These are phyloP conservation scores for Grifola frondosa DNA, from an alignment of 1,284 basidiomycete genomes.

Conservation along the genomic window DNA sequence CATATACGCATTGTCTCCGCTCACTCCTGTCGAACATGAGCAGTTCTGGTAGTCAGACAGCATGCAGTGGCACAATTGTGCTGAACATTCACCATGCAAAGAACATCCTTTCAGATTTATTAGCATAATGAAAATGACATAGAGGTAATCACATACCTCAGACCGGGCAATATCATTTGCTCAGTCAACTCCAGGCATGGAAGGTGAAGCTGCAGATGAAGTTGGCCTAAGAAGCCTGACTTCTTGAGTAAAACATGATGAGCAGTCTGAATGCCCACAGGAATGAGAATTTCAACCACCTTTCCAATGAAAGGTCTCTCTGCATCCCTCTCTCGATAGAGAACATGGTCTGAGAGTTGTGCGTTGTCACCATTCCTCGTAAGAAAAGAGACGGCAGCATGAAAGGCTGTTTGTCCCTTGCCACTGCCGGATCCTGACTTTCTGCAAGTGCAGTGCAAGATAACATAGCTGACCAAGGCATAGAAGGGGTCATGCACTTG, in stretches of 20 bases:
- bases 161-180: neutral
- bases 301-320: neutral
- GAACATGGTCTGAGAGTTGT: neutral
- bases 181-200: neutral
- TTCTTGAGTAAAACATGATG: neutral
- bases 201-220: neutral
- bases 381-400: no score
- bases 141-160: neutral
- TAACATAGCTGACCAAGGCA: no score
- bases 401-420: no score
- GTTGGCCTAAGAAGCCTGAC: neutral
- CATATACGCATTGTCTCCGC: neutral
- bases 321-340: no score
- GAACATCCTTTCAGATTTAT: neutral
- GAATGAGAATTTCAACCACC: neutral
- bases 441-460: no score
- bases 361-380: neutral
- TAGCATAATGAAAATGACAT: neutral
- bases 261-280: neutral
- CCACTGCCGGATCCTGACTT: no score
- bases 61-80: neutral
- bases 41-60: neutral
- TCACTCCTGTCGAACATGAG: neutral
- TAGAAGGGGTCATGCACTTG: no score
- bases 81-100: conserved; percentile 1